phyloP scores from a whole-genome alignment of 495 filamentous ascomycete genomes.

The Talaromyces proteolyticus region DNA sequence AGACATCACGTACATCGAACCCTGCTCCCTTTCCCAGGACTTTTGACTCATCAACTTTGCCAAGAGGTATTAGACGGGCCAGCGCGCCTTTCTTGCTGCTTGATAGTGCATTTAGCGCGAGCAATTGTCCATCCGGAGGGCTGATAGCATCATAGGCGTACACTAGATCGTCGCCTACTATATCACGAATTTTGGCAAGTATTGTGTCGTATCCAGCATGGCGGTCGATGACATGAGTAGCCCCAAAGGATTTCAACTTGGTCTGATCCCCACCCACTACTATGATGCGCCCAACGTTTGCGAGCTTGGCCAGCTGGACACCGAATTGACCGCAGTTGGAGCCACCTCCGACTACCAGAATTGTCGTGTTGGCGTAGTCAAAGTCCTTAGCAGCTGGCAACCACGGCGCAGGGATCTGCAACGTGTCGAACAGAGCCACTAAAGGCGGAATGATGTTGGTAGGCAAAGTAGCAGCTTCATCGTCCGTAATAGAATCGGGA shows the following conservation, averaged over 20 bases:
- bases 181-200: constrained; percentile 13
- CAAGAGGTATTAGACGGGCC: constrained; percentile 12
- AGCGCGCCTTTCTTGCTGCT: constrained; percentile 18
- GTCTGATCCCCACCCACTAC: constrained; percentile 7
- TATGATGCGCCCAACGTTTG: constrained; percentile 20
- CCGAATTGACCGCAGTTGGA: constrained; percentile 21
- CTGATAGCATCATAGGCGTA: constrained; percentile 25
- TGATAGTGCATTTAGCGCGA: constrained; percentile 23
- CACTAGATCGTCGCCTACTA: constrained; percentile 23
- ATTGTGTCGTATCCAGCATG: constrained; percentile 14
- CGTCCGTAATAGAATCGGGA: constrained; percentile 15
- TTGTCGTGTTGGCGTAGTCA: constrained; percentile 12
- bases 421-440: constrained; percentile 19
- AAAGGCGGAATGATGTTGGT: constrained; percentile 16
- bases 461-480: constrained; percentile 21
- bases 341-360: constrained; percentile 27
- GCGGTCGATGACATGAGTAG: constrained; percentile 28
- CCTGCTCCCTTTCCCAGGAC: constrained; percentile 15
- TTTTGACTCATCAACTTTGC: constrained; percentile 10
- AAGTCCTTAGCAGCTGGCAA: constrained; percentile 9
- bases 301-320: constrained; percentile 21
- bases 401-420: constrained; percentile 13
- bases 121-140: constrained; percentile 5
- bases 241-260: constrained; percentile 14
- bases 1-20: constrained; percentile 12